These are phyloP conservation scores for Ustilago vetiveriae DNA, from an alignment of 1,284 basidiomycete species.

Conservation along the genomic window DNA sequence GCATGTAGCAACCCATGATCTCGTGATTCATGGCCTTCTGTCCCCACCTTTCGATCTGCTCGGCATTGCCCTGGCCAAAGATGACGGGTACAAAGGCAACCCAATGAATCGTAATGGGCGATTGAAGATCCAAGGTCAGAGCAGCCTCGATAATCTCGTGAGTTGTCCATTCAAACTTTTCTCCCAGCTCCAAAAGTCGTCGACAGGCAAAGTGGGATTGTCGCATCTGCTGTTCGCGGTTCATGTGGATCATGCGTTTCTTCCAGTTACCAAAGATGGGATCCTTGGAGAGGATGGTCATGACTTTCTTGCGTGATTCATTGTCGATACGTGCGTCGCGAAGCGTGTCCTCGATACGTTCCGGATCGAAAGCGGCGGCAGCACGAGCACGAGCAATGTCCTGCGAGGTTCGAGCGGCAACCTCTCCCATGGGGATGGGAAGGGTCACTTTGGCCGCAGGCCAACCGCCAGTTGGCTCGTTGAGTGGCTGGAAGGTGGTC, in stretches of 20 bases:
- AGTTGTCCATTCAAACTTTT: slow-evolving; percentile 57
- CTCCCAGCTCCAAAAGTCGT: slow-evolving; percentile 54
- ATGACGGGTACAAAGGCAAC: slow-evolving; percentile 64
- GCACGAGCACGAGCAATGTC: slow-evolving; percentile 53
- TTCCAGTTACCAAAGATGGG: slow-evolving; percentile 61
- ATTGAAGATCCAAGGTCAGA: slow-evolving; percentile 54
- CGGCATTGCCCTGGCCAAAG: slow-evolving; percentile 54
- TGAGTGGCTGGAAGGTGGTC: slow-evolving; percentile 43
- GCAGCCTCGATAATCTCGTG: slow-evolving; percentile 60
- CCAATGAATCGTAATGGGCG: slow-evolving; percentile 59
- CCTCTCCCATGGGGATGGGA: slow-evolving; percentile 56
- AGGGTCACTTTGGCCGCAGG: slow-evolving; percentile 49
- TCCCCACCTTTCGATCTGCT: slow-evolving; percentile 61
- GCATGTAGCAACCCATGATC: slow-evolving; percentile 64
- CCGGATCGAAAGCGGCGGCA: slow-evolving; percentile 49
- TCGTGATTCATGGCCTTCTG: slow-evolving; percentile 61
- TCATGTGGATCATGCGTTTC: slow-evolving; percentile 60
- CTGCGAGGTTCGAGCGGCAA: slow-evolving; percentile 44
- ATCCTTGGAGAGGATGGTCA: slow-evolving; percentile 48
- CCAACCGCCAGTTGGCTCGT: slow-evolving; percentile 29
- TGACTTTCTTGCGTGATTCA: slow-evolving; percentile 49
- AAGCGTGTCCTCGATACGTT: slow-evolving; percentile 54
- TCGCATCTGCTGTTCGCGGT: slow-evolving; percentile 60
- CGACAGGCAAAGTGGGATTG: slow-evolving; percentile 59
- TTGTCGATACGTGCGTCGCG: slow-evolving; percentile 59